phyloP scores from a whole-genome alignment of 2,329 filamentous ascomycete genomes.

The Biscogniauxia mediterranea region DNA sequence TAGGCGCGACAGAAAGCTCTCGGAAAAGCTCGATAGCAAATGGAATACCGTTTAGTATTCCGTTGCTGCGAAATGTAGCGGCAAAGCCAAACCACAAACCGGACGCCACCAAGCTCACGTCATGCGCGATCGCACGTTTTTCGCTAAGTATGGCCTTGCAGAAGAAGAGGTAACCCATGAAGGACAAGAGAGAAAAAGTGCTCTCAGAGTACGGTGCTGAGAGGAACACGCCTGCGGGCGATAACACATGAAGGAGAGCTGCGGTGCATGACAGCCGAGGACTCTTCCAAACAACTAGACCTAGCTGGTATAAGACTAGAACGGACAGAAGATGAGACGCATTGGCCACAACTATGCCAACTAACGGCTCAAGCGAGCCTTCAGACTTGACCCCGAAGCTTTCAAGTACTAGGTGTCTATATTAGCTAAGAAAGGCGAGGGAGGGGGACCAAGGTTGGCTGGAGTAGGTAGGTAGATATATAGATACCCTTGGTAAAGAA shows the following conservation, averaged over 20 bases:
- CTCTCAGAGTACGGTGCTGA: slow-evolving; percentile 84
- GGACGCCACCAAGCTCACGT: slow-evolving; percentile 56
- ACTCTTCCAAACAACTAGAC: slow-evolving; percentile 52
- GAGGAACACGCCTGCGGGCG: slow-evolving; percentile 85
- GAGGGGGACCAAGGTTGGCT: neutral
- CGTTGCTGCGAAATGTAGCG: slow-evolving; percentile 79
- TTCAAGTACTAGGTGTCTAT: slow-evolving; percentile 21
- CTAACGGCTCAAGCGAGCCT: slow-evolving; percentile 41
- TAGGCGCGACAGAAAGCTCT: slow-evolving; percentile 37
- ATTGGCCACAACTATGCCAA: slow-evolving; percentile 68
- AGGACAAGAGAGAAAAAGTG: slow-evolving; percentile 73
- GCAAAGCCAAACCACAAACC: slow-evolving; percentile 71
- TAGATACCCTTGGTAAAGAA: slow-evolving; percentile 34
- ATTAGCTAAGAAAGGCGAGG: slow-evolving; percentile 6
- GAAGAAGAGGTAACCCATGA: slow-evolving; percentile 71
- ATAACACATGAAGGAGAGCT: slow-evolving; percentile 75
- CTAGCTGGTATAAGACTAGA: slow-evolving; percentile 67
- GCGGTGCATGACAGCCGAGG: slow-evolving; percentile 64
- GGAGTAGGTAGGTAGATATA: too few relatives aligned
- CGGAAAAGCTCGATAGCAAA: slow-evolving; percentile 56
- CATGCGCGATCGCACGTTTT: slow-evolving; percentile 34
- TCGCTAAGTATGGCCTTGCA: slow-evolving; percentile 44
- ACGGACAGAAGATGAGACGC: slow-evolving; percentile 74
- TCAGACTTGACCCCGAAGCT: slow-evolving; percentile 22
- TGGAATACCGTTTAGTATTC: slow-evolving; percentile 74